phyloP scores from a whole-genome alignment of 2,329 filamentous ascomycete genomes.

The Madurella mycetomatis region DNA sequence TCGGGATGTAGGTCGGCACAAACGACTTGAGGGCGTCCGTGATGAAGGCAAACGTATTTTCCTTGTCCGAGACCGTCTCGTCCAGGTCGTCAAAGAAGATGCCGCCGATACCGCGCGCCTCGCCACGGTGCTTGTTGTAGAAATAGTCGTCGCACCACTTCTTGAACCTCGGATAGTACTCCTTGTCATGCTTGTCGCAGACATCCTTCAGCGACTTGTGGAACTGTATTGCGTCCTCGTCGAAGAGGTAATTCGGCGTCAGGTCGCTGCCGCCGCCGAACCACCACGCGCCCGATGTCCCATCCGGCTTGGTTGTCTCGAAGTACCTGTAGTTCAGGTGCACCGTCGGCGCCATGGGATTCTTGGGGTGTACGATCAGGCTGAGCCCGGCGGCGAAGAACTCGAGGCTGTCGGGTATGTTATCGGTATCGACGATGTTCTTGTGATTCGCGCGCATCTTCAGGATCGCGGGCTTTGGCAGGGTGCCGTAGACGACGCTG shows the following conservation, averaged over 20 bases:
- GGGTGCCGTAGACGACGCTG: constrained; percentile 86
- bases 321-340: constrained; percentile 99
- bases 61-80: constrained; percentile 76
- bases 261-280: constrained; percentile 94
- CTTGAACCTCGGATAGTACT: constrained; percentile 93
- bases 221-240: constrained; percentile 96
- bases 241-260: constrained; percentile 90
- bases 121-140: constrained; percentile 82
- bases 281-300: constrained; percentile 87
- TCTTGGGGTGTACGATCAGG: constrained; percentile 86
- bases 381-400: constrained; percentile 96
- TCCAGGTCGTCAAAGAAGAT: constrained; percentile 99
- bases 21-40: constrained; percentile 83
- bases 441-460: constrained; percentile 96
- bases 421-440: constrained; percentile 65
- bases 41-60: constrained; percentile 85
- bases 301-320: constrained; percentile 83
- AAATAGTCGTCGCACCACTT: constrained; percentile 99
- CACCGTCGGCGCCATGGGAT: constrained; percentile 96
- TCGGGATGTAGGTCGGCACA: constrained; percentile 84
- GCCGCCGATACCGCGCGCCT: constrained; percentile 83
- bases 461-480: constrained; percentile 80
- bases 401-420: constrained; percentile 67
- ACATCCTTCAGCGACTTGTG: constrained; percentile 88
- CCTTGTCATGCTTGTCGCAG: constrained; percentile 88